Evolutionary conservation across 1,284 basidiomycete species (phyloP), one percentile per base, ranked within the genome.

Genomic region (Marasmius tenuissimus): DNA sequence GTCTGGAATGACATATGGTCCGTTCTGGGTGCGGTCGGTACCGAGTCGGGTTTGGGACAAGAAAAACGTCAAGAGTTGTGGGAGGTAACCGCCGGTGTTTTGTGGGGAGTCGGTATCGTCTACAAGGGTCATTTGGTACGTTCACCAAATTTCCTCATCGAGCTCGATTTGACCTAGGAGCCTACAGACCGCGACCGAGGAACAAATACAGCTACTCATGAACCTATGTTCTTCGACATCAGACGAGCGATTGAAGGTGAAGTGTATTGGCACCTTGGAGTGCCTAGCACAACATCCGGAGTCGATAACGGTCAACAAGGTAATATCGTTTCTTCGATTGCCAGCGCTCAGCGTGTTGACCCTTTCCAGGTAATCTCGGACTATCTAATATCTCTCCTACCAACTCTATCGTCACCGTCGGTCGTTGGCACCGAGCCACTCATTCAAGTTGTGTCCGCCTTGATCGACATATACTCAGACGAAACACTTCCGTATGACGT

Each of bases 391-490:
- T 85, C 85, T 10, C 67, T 87, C 63, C 72, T 88, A 35, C 81
- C 82, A 49, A 73, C 75, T 58, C 65, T 74, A 33, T 70, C 73
- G 27, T 69, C 72, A 34, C 67, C 77, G 14, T 76, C 81, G 40
- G 68, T 76, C 40, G 75, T 77, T 48, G 83, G 81, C 51, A 82
- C 87, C 2, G 96, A 98, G 70, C 81, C 89, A 0, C 80, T 92
- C 60, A 81, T 98, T 18, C 94, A 97, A 68, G 86, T 88, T 0
- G 78, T 89, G 37, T 96, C 97, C 40, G 93, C 92, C 33, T 75
- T 98, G 54, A 94, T 98, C 66, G 97, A 98, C 73, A 91, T 97
- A 56, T 99, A 93, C 74, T 94, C 96, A 1, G 97, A 99, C 76
- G 97, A 99, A 75, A 83, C 77, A 9, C 76, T 87, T 55, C 82